Evolutionary conservation across 352 stramenopile species (phyloP), one percentile per base, ranked within the genome.

Genomic region (Pythium dissotocum): DNA sequence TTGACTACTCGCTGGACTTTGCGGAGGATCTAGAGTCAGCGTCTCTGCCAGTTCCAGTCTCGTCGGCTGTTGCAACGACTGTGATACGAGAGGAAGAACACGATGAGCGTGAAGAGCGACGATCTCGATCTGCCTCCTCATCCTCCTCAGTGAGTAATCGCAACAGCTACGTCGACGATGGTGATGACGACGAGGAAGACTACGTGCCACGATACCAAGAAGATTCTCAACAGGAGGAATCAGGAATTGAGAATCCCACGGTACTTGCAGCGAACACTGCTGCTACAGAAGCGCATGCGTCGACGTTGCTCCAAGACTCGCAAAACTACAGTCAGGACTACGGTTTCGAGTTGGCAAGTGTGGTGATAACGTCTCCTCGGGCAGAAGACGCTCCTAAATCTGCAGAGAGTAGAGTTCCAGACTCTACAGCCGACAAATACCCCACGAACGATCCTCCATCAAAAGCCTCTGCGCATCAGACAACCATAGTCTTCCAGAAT

Each of bases 1-100:
- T 85, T 49, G 75, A 90, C 61, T 92, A 90, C 65, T 92, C 84
- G 46, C 88, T 90, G 73, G 80, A 92, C 35, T 90, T 92, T 58
- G 81, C 77, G 6, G 80, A 92, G 2, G 79, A 89, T 54, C 73
- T 71, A 48, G 61, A 58, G 13, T 2, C 46, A 12, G 18, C 49
- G 13, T n/a, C 51, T 28, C 65, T 28, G 5, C 30, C 6, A 6
- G 46, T 10, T 24, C 38, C 36, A 26, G 9, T 16, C n/a, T 16
- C 42, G 16, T 51, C 18, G 5, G 42, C 2, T 24, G 14, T 26
- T 4, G 21, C 21, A 24, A 51, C 14, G 42, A 26, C 42, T 26
- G 42, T 51, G 14, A 26, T 51, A 2, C 12, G 18, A 51, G 42
- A 51, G 18, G 12, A 33, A 51, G 6, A 26, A 14, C 2, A 52